These are phyloP conservation scores for Prillingera fragicola DNA, from an alignment of 1,284 basidiomycete species.

Conservation along the genomic window DNA sequence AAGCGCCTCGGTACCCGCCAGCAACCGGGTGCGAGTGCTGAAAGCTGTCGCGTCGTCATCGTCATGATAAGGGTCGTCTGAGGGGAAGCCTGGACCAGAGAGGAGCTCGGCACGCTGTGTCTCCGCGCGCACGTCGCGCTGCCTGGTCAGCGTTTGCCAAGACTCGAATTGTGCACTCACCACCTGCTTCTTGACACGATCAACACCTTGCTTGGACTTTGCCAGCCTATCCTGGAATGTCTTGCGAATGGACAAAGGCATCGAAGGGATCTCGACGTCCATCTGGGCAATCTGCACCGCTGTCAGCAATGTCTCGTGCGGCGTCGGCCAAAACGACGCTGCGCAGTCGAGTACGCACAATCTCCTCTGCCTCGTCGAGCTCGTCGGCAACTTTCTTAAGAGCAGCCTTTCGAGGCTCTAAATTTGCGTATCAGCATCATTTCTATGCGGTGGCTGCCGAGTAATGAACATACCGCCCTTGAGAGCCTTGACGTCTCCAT, in stretches of 20 bases:
- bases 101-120: slow-evolving; percentile 50
- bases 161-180: slow-evolving; percentile 30
- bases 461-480: slow-evolving; percentile 40
- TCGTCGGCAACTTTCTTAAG: slow-evolving; percentile 88
- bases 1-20: slow-evolving; percentile 66
- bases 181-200: slow-evolving; percentile 69
- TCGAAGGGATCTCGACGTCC: slow-evolving; percentile 97
- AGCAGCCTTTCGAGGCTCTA: slow-evolving; percentile 77
- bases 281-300: slow-evolving; percentile 89
- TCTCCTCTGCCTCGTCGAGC: slow-evolving; percentile 96
- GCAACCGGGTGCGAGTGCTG: slow-evolving; percentile 62
- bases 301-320: neutral
- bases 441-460: neutral
- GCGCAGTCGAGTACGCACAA: slow-evolving; percentile 54
- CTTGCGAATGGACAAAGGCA: slow-evolving; percentile 74
- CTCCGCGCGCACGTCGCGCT: slow-evolving; percentile 49
- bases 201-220: slow-evolving; percentile 65
- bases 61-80: slow-evolving; percentile 67
- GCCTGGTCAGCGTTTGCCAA: slow-evolving; percentile 7
- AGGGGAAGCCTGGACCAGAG: slow-evolving; percentile 53
- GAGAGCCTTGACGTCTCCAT: slow-evolving; percentile 41
- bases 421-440: neutral
- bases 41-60: slow-evolving; percentile 41
- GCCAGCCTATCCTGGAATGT: slow-evolving; percentile 69
- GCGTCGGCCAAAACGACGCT: neutral